phyloP scores from a whole-genome alignment of 139 green algal species.

The Tetraselmis chui region DNA sequence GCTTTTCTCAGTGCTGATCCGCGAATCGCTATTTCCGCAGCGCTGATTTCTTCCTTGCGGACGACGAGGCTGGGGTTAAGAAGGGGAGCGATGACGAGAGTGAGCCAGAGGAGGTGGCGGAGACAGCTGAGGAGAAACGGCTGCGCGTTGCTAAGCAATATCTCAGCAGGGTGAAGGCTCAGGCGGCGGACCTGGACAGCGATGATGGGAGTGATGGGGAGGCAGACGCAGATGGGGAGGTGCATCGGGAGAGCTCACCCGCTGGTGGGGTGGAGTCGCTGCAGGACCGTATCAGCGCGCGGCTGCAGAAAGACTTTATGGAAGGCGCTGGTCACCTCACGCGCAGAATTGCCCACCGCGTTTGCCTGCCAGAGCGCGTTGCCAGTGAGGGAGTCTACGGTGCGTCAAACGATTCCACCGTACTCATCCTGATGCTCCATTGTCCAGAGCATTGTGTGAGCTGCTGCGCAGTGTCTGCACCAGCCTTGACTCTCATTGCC shows the following conservation, averaged over 20 bases:
- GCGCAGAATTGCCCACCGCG: slow-evolving; percentile 35
- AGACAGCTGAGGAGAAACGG: slow-evolving; percentile 79
- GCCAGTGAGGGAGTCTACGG: slow-evolving; percentile 2
- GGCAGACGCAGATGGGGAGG: slow-evolving; percentile 29
- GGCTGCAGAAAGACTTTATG: slow-evolving; percentile 36
- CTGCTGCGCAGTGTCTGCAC: neutral
- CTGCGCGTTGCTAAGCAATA: slow-evolving; percentile 69
- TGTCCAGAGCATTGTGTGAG: neutral
- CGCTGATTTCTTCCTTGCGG: slow-evolving; percentile 25
- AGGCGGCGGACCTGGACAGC: slow-evolving; percentile 23
- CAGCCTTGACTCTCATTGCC: neutral
- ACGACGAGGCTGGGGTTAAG: slow-evolving; percentile 33
- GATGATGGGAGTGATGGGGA: slow-evolving; percentile 27
- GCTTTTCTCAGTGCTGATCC: too few species aligned
- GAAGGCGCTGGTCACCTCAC: slow-evolving; percentile 46
- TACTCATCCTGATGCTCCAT: neutral
- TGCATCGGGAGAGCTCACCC: slow-evolving; percentile 11
- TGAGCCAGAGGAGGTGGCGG: slow-evolving; percentile 38
- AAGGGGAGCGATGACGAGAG: slow-evolving; percentile 19
- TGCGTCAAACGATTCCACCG: slow-evolving; percentile 4
- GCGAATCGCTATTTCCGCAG: too few species aligned
- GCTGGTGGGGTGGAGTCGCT: slow-evolving; percentile 18
- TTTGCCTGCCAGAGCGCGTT: slow-evolving; percentile 35
- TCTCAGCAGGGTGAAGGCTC: slow-evolving; percentile 41
- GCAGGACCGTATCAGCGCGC: slow-evolving; percentile 13